Percentiles rank a stretch among this genome's conserved stretches.
phyloP scores from a whole-genome alignment of 306 rosid genomes.

The Fragaria nilgerrensis region DNA sequence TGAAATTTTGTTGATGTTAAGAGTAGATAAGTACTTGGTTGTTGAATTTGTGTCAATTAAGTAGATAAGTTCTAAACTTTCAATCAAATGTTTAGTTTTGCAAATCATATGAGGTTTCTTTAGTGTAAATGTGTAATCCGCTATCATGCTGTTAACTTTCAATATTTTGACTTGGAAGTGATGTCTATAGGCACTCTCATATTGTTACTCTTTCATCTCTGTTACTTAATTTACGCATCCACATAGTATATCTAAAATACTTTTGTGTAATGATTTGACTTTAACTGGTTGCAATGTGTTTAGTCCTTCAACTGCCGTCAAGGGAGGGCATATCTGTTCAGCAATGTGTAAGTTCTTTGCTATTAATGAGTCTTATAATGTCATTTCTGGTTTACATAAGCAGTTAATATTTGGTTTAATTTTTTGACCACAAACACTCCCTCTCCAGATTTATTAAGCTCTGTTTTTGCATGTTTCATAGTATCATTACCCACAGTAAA shows the following conservation, averaged over 20 bases:
- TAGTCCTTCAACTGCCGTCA: constrained; percentile 74
- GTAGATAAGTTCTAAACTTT: no score
- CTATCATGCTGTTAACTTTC: background rate
- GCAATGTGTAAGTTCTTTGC: constrained; percentile 70
- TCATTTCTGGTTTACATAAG: background rate
- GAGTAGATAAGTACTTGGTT: background rate
- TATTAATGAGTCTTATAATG: background rate
- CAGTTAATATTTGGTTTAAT: background rate
- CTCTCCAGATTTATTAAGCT: background rate
- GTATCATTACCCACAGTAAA: background rate
- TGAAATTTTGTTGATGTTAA: background rate
- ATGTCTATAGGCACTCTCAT: background rate
- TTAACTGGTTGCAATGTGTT: constrained; percentile 33
- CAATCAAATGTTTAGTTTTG: background rate
- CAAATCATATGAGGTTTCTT: background rate
- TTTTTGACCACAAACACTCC: background rate
- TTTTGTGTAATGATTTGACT: constrained; percentile 26
- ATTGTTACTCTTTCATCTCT: background rate
- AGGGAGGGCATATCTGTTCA: constrained; percentile 82
- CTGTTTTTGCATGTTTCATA: background rate
- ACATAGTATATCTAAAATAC: background rate
- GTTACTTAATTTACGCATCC: background rate
- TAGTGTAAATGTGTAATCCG: background rate
- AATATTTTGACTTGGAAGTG: background rate
- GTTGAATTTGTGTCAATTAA: background rate